Evolutionary conservation across 2,329 filamentous ascomycete species (phyloP), one percentile per base, ranked within the genome.

Genomic region (Aspergillus carbonarius): DNA sequence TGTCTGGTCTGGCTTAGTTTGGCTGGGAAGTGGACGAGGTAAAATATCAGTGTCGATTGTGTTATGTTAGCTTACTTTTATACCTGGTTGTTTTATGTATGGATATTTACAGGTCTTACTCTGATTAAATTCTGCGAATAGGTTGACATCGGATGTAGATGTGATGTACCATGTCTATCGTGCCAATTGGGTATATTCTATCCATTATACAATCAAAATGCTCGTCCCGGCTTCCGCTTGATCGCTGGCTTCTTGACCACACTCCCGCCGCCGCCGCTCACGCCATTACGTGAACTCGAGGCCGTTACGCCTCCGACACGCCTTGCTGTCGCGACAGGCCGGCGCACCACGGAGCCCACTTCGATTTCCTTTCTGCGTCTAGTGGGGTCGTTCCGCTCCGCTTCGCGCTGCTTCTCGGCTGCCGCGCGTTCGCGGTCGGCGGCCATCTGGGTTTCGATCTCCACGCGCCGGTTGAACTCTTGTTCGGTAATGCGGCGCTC

Each of bases 391-490:
- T 70, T 72, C 42, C 68, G 68, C 50, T 76, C 74, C 49, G 69
- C 62, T 59, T 79, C 76, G 37, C 72, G 73, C 54, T 71, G 66
- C 48, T 77, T 77, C 30, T 77, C 70, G 15, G 73, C 71, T 5
- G 74, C 72, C n/a, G 74, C 76, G 13, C 81, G 77, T 58, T 85
- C 84, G 73, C 92, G 91, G 72, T 97, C 93, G 63, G 89, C 88
- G 0, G 89, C 92, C 90, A 97, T 97, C 76, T 96, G 86, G 3
- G 89, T 83, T 78, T 97, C 93, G 62, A 97, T 93, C 76, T 97
- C 93, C 83, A 96, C 92, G 75, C 90, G 92, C 53, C 87, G 83
- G 72, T 96, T 97, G 74, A 96, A 96, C 73, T 97, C 93, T 15
- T 88, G 88, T 78, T 98, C 93, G 0, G 89, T 93, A 49, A 96